These are phyloP conservation scores for Neurospora sp. DNA, from an alignment of 2,329 filamentous ascomycete species.

Conservation along the genomic window DNA sequence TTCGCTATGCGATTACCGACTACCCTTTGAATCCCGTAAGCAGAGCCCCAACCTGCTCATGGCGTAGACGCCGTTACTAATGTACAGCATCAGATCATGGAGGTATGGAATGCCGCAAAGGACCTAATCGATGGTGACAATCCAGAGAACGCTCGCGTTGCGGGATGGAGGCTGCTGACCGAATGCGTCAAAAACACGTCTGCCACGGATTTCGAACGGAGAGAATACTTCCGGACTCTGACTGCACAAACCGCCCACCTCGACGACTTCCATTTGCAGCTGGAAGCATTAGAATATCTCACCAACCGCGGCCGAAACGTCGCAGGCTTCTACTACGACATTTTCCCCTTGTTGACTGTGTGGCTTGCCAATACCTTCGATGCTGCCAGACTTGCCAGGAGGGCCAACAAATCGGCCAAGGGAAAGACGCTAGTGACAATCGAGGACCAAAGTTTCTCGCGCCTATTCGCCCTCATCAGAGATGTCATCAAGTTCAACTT, in stretches of 20 bases:
- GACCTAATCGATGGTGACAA: slow-evolving; percentile 52
- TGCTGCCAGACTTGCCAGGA: slow-evolving; percentile 41
- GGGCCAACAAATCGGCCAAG: slow-evolving; percentile 30
- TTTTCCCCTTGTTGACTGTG: slow-evolving; percentile 49
- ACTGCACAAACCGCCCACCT: slow-evolving; percentile 39
- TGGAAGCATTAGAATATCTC: slow-evolving; percentile 52
- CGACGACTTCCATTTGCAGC: slow-evolving; percentile 57
- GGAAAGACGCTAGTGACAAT: slow-evolving; percentile 30
- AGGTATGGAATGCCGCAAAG: slow-evolving; percentile 57
- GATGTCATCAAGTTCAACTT: slow-evolving; percentile 64
- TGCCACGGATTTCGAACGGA: slow-evolving; percentile 56
- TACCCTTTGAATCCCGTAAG: slow-evolving; percentile 44
- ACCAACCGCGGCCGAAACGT: slow-evolving; percentile 52
- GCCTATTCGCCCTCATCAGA: slow-evolving; percentile 54
- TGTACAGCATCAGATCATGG: slow-evolving; percentile 28
- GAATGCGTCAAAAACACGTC: slow-evolving; percentile 54
- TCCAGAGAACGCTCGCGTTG: slow-evolving; percentile 39
- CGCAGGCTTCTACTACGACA: slow-evolving; percentile 57
- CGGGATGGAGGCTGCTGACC: slow-evolving; percentile 56
- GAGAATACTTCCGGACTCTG: slow-evolving; percentile 55
- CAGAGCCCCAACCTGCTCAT: background rate
- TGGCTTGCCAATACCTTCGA: slow-evolving; percentile 51
- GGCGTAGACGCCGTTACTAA: background rate
- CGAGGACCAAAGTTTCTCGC: slow-evolving; percentile 52
- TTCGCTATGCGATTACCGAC: slow-evolving; percentile 46